These are phyloP conservation scores for Nakataea oryzae DNA, from an alignment of 2,329 filamentous ascomycete species.

Conservation along the genomic window DNA sequence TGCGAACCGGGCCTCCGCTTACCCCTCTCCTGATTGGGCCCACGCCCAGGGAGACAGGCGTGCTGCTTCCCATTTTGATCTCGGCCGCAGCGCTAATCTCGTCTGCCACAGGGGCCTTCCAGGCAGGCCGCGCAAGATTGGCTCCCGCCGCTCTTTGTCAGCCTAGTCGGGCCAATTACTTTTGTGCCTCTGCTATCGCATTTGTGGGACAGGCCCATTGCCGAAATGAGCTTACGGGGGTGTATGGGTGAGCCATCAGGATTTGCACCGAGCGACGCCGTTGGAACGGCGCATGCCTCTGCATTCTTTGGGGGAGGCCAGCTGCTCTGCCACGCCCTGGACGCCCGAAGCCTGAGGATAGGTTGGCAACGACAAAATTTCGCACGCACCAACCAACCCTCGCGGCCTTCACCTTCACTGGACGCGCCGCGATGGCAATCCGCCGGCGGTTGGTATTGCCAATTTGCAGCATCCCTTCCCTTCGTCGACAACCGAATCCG, in stretches of 20 bases:
- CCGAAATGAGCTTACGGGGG: background rate
- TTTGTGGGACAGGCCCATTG: conserved; percentile 1
- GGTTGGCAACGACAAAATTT: background rate
- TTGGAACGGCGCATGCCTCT: too few relatives aligned
- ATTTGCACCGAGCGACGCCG: background rate
- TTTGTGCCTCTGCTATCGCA: background rate
- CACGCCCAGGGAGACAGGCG: background rate
- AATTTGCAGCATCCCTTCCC: background rate
- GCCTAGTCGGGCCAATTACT: background rate
- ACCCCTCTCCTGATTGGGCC: background rate
- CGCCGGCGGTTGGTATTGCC: background rate
- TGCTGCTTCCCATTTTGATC: background rate
- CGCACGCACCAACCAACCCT: background rate
- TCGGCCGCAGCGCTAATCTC: background rate
- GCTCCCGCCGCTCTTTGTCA: background rate
- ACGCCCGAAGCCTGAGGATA: too few relatives aligned
- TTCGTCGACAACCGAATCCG: background rate
- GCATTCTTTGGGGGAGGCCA: too few relatives aligned
- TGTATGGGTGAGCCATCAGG: too few relatives aligned
- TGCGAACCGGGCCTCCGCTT: background rate
- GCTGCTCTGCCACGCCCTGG: too few relatives aligned
- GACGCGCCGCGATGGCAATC: background rate
- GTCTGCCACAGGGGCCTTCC: background rate
- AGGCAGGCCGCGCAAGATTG: background rate
- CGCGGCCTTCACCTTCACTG: background rate